Evolutionary conservation across 2,329 filamentous ascomycete genomes (phyloP).

Genomic region (Colletotrichum graminicola): DNA sequence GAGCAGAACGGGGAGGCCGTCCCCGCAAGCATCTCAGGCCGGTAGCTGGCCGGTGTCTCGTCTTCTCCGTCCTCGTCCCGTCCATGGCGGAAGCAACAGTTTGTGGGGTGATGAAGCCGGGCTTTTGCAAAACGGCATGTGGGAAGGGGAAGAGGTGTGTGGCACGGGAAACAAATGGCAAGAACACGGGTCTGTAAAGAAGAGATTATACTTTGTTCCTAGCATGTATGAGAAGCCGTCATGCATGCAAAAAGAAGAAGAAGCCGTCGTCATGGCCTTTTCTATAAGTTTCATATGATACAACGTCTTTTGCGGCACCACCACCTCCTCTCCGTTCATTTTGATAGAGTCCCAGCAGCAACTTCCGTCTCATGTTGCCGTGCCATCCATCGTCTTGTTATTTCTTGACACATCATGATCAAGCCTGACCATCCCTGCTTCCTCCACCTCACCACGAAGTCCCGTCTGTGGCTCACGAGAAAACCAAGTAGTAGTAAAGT

Average conservation of each 20-base stretch:
- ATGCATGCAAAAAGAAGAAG: no score
- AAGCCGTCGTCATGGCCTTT: neutral
- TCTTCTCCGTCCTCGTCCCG: neutral
- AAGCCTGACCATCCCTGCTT: conserved; percentile 1
- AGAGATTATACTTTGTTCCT: conserved; percentile 8
- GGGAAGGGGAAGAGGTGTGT: no score
- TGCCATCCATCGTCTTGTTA: neutral
- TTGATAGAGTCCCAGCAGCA: neutral
- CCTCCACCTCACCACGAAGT: neutral
- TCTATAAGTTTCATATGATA: conserved; percentile 10
- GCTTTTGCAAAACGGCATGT: no score
- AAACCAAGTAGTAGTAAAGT: neutral
- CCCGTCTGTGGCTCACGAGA: neutral
- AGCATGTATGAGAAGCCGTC: conserved; percentile 1
- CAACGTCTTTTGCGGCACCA: neutral
- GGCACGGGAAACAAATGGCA: no score
- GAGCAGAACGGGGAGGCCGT: neutral
- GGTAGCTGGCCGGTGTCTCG: neutral
- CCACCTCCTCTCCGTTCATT: neutral
- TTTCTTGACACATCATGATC: neutral
- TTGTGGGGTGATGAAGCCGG: neutral
- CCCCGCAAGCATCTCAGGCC: neutral
- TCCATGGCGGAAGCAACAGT: neutral
- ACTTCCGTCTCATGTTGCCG: neutral
- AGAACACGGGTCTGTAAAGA: neutral